These are phyloP conservation scores for Alternaria panax DNA, from an alignment of 2,329 filamentous ascomycete genomes.

Conservation along the genomic window DNA sequence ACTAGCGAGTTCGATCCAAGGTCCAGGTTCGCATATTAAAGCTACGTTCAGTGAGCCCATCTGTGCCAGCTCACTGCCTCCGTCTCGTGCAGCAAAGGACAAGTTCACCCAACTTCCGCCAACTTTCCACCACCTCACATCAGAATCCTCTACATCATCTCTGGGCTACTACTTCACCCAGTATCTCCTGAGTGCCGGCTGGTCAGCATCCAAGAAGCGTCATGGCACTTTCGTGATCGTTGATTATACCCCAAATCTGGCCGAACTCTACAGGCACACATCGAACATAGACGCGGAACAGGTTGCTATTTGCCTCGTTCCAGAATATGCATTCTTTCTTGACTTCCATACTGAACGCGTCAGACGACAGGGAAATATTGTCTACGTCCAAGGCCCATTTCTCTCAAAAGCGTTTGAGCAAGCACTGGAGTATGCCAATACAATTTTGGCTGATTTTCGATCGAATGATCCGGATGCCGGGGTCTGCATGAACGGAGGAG, in stretches of 20 bases:
- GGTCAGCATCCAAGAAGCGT: constrained; percentile 14
- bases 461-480: background rate
- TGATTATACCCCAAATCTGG: constrained; percentile 32
- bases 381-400: constrained; percentile 41
- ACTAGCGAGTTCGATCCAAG: constrained; percentile 48
- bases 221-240: constrained; percentile 32
- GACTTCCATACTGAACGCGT: constrained; percentile 24
- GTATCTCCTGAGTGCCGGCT: constrained; percentile 23
- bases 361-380: constrained; percentile 23
- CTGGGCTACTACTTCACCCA: constrained; percentile 24
- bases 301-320: constrained; percentile 41
- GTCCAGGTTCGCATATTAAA: constrained; percentile 53
- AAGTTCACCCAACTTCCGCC: constrained; percentile 11
- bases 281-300: constrained; percentile 20
- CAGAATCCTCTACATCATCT: constrained; percentile 13
- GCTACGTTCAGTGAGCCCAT: constrained; percentile 39
- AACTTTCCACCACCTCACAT: constrained; percentile 20
- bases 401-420: constrained; percentile 26
- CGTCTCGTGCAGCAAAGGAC: constrained; percentile 10
- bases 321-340: constrained; percentile 29
- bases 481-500: background rate
- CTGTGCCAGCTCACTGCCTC: constrained; percentile 32
- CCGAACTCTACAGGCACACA: constrained; percentile 24
- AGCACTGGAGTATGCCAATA: constrained; percentile 22
- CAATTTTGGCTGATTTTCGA: constrained; percentile 17